These are phyloP conservation scores for Termitomyces sp. DNA, from an alignment of 768 basidiomycete species.

Conservation along the genomic window DNA sequence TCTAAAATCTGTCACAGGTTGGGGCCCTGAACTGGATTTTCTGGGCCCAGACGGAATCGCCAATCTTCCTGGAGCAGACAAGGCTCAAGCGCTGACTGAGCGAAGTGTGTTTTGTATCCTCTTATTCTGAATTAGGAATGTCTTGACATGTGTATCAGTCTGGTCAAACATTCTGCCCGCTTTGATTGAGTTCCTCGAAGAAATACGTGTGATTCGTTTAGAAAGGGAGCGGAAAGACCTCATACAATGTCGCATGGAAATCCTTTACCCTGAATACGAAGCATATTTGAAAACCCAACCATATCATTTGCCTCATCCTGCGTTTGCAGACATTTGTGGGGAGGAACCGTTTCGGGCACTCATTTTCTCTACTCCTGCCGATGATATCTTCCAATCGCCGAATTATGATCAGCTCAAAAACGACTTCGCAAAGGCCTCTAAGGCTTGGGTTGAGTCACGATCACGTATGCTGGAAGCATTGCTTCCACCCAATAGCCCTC, in stretches of 20 bases:
- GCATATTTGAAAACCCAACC: neutral
- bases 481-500: neutral
- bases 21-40: slow-evolving; percentile 1
- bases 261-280: neutral
- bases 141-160: slow-evolving; percentile 5
- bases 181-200: slow-evolving; percentile 12
- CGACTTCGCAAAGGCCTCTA: slow-evolving; percentile 6
- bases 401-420: slow-evolving; percentile 8
- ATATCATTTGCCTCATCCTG: slow-evolving; percentile 3
- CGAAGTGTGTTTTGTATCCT: slow-evolving; percentile 8
- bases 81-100: slow-evolving; percentile 18
- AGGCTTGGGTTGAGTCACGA: slow-evolving; percentile 18
- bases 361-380: slow-evolving; percentile 11
- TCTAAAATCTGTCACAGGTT: neutral
- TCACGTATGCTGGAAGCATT: slow-evolving; percentile 8
- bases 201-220: slow-evolving; percentile 6
- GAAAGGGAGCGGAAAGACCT: slow-evolving; percentile 3
- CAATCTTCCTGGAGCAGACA: slow-evolving; percentile 14
- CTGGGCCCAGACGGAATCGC: slow-evolving; percentile 2
- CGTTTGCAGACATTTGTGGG: slow-evolving; percentile 10
- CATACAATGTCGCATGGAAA: neutral
- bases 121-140: neutral
- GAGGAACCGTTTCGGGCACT: slow-evolving; percentile 16
- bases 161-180: slow-evolving; percentile 20
- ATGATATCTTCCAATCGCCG: neutral